Evolutionary conservation across 2,329 filamentous ascomycete species (phyloP).

Genomic region (Fusarium paranaense): DNA sequence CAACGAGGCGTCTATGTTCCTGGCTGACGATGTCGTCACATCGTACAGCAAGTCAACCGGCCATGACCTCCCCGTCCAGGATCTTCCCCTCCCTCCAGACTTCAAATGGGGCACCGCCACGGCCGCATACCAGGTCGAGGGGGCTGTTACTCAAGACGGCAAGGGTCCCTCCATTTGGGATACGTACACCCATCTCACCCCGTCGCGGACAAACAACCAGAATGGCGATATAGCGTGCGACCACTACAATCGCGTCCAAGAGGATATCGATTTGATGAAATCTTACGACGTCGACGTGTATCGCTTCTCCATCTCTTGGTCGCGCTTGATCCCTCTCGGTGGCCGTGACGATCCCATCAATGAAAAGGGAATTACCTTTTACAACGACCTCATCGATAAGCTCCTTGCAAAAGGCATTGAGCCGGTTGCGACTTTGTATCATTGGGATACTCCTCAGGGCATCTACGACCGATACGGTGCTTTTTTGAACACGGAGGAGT

Average conservation of each 20-base stretch:
- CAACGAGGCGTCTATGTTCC: conserved; percentile 7
- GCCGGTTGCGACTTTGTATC: not conserved
- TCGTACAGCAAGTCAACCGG: not conserved
- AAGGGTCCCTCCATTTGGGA: conserved; percentile 52
- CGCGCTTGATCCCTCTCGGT: conserved; percentile 68
- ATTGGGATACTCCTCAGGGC: not conserved
- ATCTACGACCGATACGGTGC: not conserved
- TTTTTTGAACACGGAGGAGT: not conserved
- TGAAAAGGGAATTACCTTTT: not conserved
- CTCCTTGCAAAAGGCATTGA: not conserved
- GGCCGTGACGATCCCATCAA: not conserved
- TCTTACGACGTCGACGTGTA: conserved; percentile 67
- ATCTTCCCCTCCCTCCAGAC: conserved; percentile 44
- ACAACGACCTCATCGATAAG: not conserved
- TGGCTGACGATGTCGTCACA: conserved; percentile 1
- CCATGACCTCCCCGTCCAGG: not conserved
- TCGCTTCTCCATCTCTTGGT: conserved; percentile 73
- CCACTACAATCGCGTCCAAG: conserved; percentile 51
- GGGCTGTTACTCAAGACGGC: conserved; percentile 48
- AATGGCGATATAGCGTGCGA: conserved; percentile 57
- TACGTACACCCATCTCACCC: not conserved
- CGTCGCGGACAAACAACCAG: conserved; percentile 39
- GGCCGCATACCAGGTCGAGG: conserved; percentile 53
- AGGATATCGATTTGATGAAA: conserved; percentile 69
- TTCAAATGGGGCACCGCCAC: conserved; percentile 54